Evolutionary conservation across 2,329 filamentous ascomycete species (phyloP), one percentile per base, ranked within the genome.

Genomic region (Apiospora arundinis): DNA sequence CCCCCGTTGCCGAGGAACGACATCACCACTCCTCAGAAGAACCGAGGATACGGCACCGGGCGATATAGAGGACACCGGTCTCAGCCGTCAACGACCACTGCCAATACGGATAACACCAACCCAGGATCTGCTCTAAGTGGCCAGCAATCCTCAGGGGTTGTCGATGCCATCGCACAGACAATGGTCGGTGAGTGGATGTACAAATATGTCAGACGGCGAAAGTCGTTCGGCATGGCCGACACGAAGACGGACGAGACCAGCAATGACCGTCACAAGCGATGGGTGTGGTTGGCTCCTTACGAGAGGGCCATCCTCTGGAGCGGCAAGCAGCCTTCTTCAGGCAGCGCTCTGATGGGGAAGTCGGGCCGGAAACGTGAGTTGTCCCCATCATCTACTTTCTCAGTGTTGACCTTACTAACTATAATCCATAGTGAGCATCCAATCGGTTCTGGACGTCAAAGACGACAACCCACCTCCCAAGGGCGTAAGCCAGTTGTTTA

Each of bases 181-280:
- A 99, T 99, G 96, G 94, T 99, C 42, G 96, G 96, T 48, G 96
- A 98, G 78, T 96, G 94, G 93, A 95, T 97, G 93, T 95, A 92
- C 85, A 97, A 97, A 82, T 96, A 97, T 78, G 92, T 95, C 45
- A 89, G 93, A 69, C 89, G 93, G 80, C 90, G 95, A 75, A 98
- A 95, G 83, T 97, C 95, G 0, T 98, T 99, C 80, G 94, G 94
- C 25, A 90, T 95, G 69, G 84, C 88, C 3, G 93, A 95, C 63
- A 87, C 85, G 32, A 90, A 88, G 75, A 88, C 90, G 74, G 91
- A 95, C 78, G 90, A 93, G 74, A 92, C 87, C 74, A 91, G 93
- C 81, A 91, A 90, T 74, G 91, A 92, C 75, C 92, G 96, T 42
- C 96, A 99, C 81, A 98, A 95, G 84, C 89, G 96, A 81, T 99